A percentile compares a stretch with the other conserved stretches of the same genome.
Conservation (phyloP, 1,139 yeast genomes). For the Blastobotrys ciferrii region DNA sequence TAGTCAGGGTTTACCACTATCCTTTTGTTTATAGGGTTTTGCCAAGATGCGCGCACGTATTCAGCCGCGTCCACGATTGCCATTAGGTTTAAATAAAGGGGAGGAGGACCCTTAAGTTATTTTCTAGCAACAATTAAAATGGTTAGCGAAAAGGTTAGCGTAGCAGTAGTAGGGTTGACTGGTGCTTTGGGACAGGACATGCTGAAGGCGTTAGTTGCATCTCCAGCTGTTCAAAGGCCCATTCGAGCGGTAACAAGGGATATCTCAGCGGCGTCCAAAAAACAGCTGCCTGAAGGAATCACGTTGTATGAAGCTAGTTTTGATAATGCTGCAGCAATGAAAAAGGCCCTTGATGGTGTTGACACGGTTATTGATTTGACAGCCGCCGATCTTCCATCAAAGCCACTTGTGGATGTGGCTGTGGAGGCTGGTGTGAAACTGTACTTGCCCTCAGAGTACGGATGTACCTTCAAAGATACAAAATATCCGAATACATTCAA, state of each 20-base stretch:
- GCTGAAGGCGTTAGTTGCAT: conserved; percentile 46
- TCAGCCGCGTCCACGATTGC: not conserved
- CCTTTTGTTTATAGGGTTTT: too few relatives aligned
- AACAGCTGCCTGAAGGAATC: conserved; percentile 36
- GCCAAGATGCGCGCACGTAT: not conserved
- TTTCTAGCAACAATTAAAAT: not conserved
- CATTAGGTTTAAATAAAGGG: too few relatives aligned
- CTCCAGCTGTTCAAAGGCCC: conserved; percentile 47
- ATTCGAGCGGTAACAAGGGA: conserved; percentile 52
- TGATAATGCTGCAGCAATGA: conserved; percentile 24
- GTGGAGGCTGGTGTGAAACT: conserved; percentile 47
- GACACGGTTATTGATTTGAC: conserved; percentile 53
- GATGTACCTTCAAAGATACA: conserved; percentile 42
- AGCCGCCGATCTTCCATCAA: conserved; percentile 36
- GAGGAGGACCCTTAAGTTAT: too few relatives aligned
- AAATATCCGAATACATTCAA: conserved; percentile 41
- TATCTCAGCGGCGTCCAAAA: conserved; percentile 38
- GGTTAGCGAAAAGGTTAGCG: conserved; percentile 12
- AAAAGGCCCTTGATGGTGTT: conserved; percentile 44
- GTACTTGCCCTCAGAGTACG: conserved; percentile 64
- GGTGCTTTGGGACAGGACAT: conserved; percentile 53
- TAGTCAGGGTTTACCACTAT: too few relatives aligned
- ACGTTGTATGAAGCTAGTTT: conserved; percentile 35
- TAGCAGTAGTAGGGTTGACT: conserved; percentile 54
- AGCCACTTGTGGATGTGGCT: conserved; percentile 40